Evolutionary conservation across 106 monocot species (phyloP).

Genomic region (Hemerocallis citrina): DNA sequence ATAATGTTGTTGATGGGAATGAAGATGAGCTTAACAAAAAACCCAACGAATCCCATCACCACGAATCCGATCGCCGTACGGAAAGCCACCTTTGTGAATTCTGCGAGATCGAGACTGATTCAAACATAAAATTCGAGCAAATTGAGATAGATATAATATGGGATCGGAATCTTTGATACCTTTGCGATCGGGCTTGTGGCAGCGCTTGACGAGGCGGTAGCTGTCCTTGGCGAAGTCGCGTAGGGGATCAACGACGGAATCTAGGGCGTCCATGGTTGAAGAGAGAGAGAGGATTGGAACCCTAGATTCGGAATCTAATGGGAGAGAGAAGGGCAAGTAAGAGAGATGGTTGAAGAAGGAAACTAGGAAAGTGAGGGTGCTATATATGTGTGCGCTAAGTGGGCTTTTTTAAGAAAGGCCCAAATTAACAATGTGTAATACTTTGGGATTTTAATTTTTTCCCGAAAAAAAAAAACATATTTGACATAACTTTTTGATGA

Average conservation of each 20-base stretch:
- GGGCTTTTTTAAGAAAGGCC: too few species aligned
- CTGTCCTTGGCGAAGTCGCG: conserved; percentile 53
- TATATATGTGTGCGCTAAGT: too few species aligned
- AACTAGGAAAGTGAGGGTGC: too few species aligned
- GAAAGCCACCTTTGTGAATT: conserved; percentile 52
- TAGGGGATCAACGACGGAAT: conserved; percentile 37
- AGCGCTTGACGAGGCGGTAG: conserved; percentile 38
- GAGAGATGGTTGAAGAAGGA: too few species aligned
- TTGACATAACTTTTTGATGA: too few species aligned
- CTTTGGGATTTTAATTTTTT: too few species aligned
- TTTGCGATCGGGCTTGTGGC: conserved; percentile 52
- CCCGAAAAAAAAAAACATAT: too few species aligned
- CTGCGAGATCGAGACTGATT: conserved; percentile 3
- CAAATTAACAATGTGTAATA: too few species aligned
- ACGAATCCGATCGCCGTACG: conserved; percentile 58
- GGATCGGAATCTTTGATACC: conserved; percentile 18
- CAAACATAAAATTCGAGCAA: too few species aligned
- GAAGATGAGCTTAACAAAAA: conserved; percentile 66
- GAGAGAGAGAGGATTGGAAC: too few species aligned
- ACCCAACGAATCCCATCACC: conserved; percentile 66
- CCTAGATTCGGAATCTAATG: too few species aligned
- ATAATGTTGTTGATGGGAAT: conserved; percentile 71
- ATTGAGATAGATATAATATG: neutral
- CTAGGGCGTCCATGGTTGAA: conserved; percentile 54
- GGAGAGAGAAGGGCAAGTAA: too few species aligned